These are phyloP conservation scores for Rhodotorula graminis DNA, from an alignment of 768 basidiomycete species.

Conservation along the genomic window DNA sequence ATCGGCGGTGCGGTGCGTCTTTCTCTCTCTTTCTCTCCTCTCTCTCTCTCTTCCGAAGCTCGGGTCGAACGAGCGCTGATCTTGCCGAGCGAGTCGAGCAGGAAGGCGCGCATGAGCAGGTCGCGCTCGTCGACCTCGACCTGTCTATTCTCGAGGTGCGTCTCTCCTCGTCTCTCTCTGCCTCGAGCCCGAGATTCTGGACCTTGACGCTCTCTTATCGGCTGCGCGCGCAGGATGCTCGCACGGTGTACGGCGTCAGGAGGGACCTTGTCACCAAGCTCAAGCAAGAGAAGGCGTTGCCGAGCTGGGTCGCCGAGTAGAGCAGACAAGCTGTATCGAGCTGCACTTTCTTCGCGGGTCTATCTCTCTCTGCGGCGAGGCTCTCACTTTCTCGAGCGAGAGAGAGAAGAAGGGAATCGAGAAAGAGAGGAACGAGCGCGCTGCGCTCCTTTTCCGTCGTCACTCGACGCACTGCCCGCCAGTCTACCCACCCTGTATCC, in stretches of 20 bases:
- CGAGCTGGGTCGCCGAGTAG: constrained; percentile 12
- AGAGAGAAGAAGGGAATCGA: no score
- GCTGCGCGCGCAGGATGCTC: constrained; percentile 17
- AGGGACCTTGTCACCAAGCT: constrained; percentile 16
- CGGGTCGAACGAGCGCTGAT: no score
- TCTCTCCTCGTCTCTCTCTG: neutral
- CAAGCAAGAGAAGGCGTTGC: neutral
- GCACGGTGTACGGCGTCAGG: constrained; percentile 27
- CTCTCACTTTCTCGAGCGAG: no score
- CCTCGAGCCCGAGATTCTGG: no score
- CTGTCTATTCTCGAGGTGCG: constrained; percentile 19
- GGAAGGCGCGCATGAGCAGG: constrained; percentile 24
- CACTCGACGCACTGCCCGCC: no score
- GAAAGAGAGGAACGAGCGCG: no score
- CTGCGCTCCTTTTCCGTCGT: no score
- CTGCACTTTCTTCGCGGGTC: no score
- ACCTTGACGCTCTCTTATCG: neutral
- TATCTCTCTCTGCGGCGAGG: no score
- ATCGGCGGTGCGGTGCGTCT: constrained; percentile 17
- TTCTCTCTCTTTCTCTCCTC: neutral
- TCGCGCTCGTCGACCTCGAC: constrained; percentile 30
- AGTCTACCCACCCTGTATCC: no score
- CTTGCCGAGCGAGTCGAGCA: neutral
- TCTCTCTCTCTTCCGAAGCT: no score
- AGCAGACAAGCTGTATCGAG: no score